phyloP scores from a whole-genome alignment of 768 basidiomycete species.

The Tubosaeta brunneosetosa region DNA sequence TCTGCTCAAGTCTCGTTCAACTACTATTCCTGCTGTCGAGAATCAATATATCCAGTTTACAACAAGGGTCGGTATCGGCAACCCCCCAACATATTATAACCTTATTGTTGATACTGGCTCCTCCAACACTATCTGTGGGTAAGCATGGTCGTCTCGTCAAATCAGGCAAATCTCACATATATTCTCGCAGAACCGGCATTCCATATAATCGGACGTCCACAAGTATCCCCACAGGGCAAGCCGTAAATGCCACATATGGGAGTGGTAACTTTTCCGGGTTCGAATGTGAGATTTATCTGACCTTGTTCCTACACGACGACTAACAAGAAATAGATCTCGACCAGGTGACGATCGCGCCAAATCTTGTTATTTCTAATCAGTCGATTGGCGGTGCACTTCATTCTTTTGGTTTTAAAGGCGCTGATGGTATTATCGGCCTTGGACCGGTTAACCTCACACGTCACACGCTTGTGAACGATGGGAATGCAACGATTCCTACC shows the following conservation, averaged over 20 bases:
- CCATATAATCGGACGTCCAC: slow-evolving; percentile 15
- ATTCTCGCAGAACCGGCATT: slow-evolving; percentile 7
- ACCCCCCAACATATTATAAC: slow-evolving; percentile 20
- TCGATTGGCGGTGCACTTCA: slow-evolving; percentile 22
- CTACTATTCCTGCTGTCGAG: slow-evolving; percentile 9
- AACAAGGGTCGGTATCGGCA: slow-evolving; percentile 20
- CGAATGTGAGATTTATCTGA: slow-evolving; percentile 25
- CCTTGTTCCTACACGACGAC: neutral
- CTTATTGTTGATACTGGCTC: slow-evolving; percentile 27
- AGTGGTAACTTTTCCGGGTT: slow-evolving; percentile 24
- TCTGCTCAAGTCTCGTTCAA: neutral
- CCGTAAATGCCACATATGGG: slow-evolving; percentile 7
- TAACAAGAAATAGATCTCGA: slow-evolving; percentile 11
- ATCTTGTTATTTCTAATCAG: slow-evolving; percentile 21
- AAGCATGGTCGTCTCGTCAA: neutral
- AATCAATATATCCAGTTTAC: slow-evolving; percentile 13
- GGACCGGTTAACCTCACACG: slow-evolving; percentile 17
- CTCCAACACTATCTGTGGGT: slow-evolving; percentile 25
- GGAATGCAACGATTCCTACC: slow-evolving; percentile 13
- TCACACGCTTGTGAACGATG: neutral
- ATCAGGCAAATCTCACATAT: neutral
- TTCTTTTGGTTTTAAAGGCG: slow-evolving; percentile 8
- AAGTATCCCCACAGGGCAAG: slow-evolving; percentile 16
- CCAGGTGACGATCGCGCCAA: slow-evolving; percentile 17
- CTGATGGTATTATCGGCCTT: slow-evolving; percentile 24